Evolutionary conservation across 192 early-diverging fungal genomes (phyloP), one percentile per base, ranked within the genome.

Genomic region (Backusella parvicylindrica): DNA sequence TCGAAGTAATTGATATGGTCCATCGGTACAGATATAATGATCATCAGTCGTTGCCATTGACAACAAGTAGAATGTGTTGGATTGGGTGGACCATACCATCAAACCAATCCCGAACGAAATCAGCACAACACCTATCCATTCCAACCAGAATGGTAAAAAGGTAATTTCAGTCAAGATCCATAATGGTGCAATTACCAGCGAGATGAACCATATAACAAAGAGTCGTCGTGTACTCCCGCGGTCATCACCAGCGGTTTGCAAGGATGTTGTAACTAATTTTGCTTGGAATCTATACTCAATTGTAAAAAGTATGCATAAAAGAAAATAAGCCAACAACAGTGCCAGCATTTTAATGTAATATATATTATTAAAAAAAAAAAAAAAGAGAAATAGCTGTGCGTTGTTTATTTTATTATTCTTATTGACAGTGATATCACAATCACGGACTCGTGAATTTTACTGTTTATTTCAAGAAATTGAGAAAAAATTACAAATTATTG

Each of bases 1-100:
- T 31, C 82, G 76, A 35, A 83, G 64, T 31, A 75, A 13, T 71
- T 70, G 77, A 36, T 83, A 83, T 6, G 82, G 82, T 0, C 79
- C 79, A 69, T 68, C 76, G n/a, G 73, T 73, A 33, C 74, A 78
- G 33, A 71, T 71, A 35, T 53, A 83, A 60, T 78, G 73, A 53
- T 77, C 79, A 50, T 83, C 76, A 2, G 75, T 73, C 8, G 76
- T 73, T 38, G 69, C 70, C 26, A 78, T 40, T 40, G 70, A 64
- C 28, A 77, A 38, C 23, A 81, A 65, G 47, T 78, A 83, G 32
- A 80, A 81, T 28, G 64, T 37, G 30, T 83, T 83, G 6, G 66
- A 72, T 53, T 63, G 64, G 6, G 67, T 81, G 13, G 79, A 40
- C 73, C 79, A 83, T 6, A 47, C 64, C 23, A 77, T 23, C 33